phyloP scores from a whole-genome alignment of 768 basidiomycete genomes.

The Epithele typhae region DNA sequence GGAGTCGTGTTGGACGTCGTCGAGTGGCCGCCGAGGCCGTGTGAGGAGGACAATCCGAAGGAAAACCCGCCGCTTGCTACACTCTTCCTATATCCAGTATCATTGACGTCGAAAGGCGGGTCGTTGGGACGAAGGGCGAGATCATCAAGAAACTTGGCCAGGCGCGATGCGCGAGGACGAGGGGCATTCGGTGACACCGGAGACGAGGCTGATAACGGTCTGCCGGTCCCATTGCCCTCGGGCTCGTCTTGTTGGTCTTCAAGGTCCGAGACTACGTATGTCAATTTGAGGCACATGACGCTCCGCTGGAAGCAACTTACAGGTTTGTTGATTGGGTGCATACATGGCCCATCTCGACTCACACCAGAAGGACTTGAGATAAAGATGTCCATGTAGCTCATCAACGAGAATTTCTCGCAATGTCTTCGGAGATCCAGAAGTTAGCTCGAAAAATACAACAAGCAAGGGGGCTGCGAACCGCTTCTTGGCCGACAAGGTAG shows the following conservation, averaged over 20 bases:
- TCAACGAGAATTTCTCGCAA: conserved; percentile 91
- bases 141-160: conserved; percentile 60
- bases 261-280: conserved; percentile 51
- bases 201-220: conserved; percentile 33
- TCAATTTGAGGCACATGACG: too few relatives aligned
- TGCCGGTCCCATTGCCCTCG: conserved; percentile 17
- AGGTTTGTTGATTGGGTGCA: conserved; percentile 65
- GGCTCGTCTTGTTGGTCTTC: conserved; percentile 59
- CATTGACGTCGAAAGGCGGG: conserved; percentile 62
- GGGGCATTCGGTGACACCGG: conserved; percentile 34
- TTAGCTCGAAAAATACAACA: not conserved
- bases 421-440: conserved; percentile 45
- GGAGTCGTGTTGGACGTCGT: conserved; percentile 17
- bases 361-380: conserved; percentile 95
- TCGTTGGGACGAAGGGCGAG: conserved; percentile 74
- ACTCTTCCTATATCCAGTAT: conserved; percentile 28
- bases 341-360: conserved; percentile 91
- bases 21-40: conserved; percentile 14
- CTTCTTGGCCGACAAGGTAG: conserved; percentile 85
- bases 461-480: conserved; percentile 42
- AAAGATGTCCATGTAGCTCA: conserved; percentile 95
- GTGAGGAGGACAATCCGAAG: conserved; percentile 18
- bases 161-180: conserved; percentile 40
- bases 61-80: conserved; percentile 13
- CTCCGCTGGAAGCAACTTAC: conserved; percentile 41